Percentiles rank a stretch among this genome's conserved stretches.
Evolutionary conservation across 805 yeast genomes (phyloP).

Genomic region (Metschnikowia continentalis): DNA sequence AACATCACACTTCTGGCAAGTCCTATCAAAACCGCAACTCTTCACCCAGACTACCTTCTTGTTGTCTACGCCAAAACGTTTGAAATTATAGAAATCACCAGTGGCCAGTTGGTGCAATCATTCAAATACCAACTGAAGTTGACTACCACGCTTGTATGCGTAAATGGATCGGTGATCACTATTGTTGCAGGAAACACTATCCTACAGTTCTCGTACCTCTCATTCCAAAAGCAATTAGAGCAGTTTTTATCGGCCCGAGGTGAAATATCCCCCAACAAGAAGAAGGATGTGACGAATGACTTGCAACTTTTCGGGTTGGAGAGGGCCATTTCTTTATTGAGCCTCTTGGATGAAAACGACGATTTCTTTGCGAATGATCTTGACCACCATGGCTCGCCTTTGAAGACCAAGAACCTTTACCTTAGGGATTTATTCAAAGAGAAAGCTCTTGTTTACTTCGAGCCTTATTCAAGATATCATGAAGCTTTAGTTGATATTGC

Average conservation of each 20-base stretch:
- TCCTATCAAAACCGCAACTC: constrained; percentile 25
- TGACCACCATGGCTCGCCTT: constrained; percentile 12
- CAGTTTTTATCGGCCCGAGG: constrained; percentile 28
- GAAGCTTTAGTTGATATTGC: constrained; percentile 38
- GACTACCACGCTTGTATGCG: constrained; percentile 18
- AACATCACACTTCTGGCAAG: constrained; percentile 21
- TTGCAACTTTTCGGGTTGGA: constrained; percentile 29
- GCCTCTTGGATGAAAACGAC: constrained; percentile 22
- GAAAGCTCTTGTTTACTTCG: constrained; percentile 32
- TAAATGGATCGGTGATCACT: constrained; percentile 9
- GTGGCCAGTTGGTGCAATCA: constrained; percentile 34
- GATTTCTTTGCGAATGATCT: constrained; percentile 21
- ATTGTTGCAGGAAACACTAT: constrained; percentile 30
- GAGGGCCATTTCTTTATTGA: constrained; percentile 30
- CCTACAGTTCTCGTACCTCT: constrained; percentile 26
- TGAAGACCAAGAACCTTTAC: constrained; percentile 28
- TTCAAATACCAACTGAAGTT: constrained; percentile 30
- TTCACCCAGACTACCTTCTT: constrained; percentile 33
- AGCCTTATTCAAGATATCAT: constrained; percentile 30
- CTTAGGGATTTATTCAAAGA: constrained; percentile 34
- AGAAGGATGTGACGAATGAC: constrained; percentile 26
- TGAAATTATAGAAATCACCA: constrained; percentile 32
- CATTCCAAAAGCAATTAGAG: constrained; percentile 33
- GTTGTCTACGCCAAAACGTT: constrained; percentile 28
- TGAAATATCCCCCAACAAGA: constrained; percentile 10